Percentiles rank a stretch among this genome's conserved stretches.
Evolutionary conservation across 2,329 filamentous ascomycete genomes (phyloP).

Genomic region (Diaporthe sp.): DNA sequence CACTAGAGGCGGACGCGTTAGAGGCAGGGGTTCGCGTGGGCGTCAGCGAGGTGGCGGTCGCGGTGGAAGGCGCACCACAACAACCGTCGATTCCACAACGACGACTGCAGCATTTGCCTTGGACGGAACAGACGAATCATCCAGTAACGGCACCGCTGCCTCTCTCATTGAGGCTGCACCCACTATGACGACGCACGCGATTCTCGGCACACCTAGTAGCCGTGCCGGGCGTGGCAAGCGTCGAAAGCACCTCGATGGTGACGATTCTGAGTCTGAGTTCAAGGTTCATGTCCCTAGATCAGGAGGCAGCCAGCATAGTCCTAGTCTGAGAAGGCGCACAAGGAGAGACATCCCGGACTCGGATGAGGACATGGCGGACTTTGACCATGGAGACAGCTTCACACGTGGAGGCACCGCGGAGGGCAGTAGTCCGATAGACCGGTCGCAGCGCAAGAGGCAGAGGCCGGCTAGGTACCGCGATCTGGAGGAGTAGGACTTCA

Average conservation of each 20-base stretch:
- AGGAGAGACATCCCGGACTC: slow-evolving; percentile 35
- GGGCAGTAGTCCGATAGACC: slow-evolving; percentile 36
- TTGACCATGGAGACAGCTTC: slow-evolving; percentile 21
- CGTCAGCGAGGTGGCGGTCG: slow-evolving; percentile 36
- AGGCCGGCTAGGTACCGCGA: slow-evolving; percentile 42
- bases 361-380: slow-evolving; percentile 37
- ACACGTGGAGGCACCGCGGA: slow-evolving; percentile 35
- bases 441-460: slow-evolving; percentile 40
- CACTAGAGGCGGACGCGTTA: slow-evolving; percentile 27
- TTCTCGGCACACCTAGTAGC: slow-evolving; percentile 41
- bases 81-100: slow-evolving; percentile 23
- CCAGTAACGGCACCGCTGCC: slow-evolving; percentile 22
- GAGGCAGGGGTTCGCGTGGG: slow-evolving; percentile 21
- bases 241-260: slow-evolving; percentile 25
- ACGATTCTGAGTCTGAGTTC: slow-evolving; percentile 35
- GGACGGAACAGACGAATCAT: slow-evolving; percentile 33
- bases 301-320: slow-evolving; percentile 36
- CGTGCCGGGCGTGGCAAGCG: slow-evolving; percentile 36
- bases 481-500: slow-evolving; percentile 40
- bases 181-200: slow-evolving; percentile 30
- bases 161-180: slow-evolving; percentile 33
- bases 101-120: slow-evolving; percentile 36
- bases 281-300: slow-evolving; percentile 30
- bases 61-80: slow-evolving; percentile 18
- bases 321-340: slow-evolving; percentile 35